Percentiles rank a stretch among this genome's conserved stretches.
Conservation (phyloP, 257 asterid genomes). For the Capsicum chinense region DNA sequence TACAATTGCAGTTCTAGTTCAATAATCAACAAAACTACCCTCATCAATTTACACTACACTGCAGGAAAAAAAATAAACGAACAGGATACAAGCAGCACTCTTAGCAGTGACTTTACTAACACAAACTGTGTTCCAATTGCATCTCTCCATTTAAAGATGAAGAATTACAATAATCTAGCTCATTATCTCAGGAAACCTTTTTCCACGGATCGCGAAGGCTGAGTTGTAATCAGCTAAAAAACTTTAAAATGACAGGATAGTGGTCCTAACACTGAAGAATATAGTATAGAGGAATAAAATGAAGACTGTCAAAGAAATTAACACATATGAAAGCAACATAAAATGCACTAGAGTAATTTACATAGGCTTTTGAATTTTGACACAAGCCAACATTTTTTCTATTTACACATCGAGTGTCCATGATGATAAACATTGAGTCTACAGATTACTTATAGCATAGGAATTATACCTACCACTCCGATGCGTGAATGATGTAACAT, state of each 20-base stretch:
- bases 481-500: slow-evolving; percentile 90
- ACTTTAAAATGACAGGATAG: not conserved
- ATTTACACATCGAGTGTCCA: not conserved
- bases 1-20: not conserved
- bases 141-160: not conserved
- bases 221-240: slow-evolving; percentile 13
- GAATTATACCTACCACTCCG: slow-evolving; percentile 59
- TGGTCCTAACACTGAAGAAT: not conserved
- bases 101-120: not conserved
- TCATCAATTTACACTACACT: not conserved
- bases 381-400: not conserved
- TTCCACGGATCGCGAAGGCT: not conserved
- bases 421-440: not conserved
- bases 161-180: slow-evolving; percentile 8
- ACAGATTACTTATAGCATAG: not conserved
- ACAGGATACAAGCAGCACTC: slow-evolving; percentile 12
- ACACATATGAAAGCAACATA: not conserved
- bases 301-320: not conserved
- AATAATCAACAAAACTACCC: slow-evolving; percentile 2
- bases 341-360: not conserved
- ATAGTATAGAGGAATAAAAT: slow-evolving; percentile 16
- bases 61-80: not conserved
- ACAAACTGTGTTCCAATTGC: not conserved
- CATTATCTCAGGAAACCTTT: not conserved
- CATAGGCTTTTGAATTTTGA: not conserved